Evolutionary conservation across 2,329 filamentous ascomycete genomes (phyloP).

Genomic region (Fusarium citri): DNA sequence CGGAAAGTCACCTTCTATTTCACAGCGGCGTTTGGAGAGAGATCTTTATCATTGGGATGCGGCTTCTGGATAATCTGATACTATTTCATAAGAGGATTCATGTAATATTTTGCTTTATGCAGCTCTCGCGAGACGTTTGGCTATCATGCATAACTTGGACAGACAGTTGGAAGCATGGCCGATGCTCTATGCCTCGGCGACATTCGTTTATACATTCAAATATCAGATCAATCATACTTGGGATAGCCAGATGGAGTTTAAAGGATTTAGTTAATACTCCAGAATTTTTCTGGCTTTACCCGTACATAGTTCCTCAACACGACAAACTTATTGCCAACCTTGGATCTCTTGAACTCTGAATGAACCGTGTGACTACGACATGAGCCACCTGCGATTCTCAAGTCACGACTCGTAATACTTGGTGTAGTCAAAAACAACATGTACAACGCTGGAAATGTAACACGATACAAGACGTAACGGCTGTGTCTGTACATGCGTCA

Average conservation of each 20-base stretch:
- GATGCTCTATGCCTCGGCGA: background rate
- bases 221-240: background rate
- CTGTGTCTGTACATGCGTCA: background rate
- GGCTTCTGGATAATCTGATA: slow-evolving; percentile 36
- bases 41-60: slow-evolving; percentile 33
- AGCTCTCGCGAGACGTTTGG: slow-evolving; percentile 37
- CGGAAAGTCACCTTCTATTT: slow-evolving; percentile 19
- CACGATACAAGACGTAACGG: background rate
- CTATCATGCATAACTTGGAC: slow-evolving; percentile 24
- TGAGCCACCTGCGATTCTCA: background rate
- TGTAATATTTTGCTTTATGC: slow-evolving; percentile 26
- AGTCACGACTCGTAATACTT: background rate
- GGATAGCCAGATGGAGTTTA: slow-evolving; percentile 16
- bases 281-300: slow-evolving; percentile 21
- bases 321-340: slow-evolving; percentile 23
- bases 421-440: background rate
- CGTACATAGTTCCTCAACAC: slow-evolving; percentile 42
- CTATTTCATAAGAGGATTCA: slow-evolving; percentile 20
- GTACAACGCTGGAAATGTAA: background rate
- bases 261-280: slow-evolving; percentile 20
- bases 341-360: background rate
- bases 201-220: slow-evolving; percentile 13
- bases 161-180: background rate
- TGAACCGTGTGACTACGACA: background rate
- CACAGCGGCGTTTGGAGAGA: slow-evolving; percentile 42